These are phyloP conservation scores for Dalechampia spathulata DNA, from an alignment of 441 rosid species.

Conservation along the genomic window DNA sequence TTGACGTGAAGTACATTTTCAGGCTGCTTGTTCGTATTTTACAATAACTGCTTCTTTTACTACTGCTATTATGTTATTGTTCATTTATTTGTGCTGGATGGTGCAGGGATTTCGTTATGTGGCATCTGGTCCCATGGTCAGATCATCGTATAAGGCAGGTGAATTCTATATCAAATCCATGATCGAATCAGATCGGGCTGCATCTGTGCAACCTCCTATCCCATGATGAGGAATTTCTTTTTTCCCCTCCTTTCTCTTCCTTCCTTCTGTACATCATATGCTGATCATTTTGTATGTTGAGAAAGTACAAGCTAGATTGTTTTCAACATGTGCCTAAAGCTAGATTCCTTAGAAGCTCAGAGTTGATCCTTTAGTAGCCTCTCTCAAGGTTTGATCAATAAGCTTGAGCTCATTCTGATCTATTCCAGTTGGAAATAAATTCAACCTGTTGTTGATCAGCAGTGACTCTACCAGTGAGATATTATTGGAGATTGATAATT, in stretches of 20 bases:
- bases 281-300: not conserved
- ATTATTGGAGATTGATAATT: no score
- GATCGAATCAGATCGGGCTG: conserved; percentile 85
- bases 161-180: conserved; percentile 97
- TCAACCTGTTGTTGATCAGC: no score
- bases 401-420: not conserved
- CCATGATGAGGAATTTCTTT: conserved; percentile 11
- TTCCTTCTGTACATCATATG: not conserved
- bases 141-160: conserved; percentile 99
- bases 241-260: not conserved
- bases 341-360: not conserved
- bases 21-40: no score
- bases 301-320: not conserved
- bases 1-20: not conserved
- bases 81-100: conserved; percentile 1
- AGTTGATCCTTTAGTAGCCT: not conserved
- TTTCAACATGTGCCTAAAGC: not conserved
- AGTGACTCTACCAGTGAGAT: no score
- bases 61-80: no score
- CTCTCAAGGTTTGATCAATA: conserved; percentile 6
- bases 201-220: conserved; percentile 30
- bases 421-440: conserved; percentile 8
- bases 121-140: conserved; percentile 98
- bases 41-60: no score
- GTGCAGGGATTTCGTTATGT: conserved; percentile 87